Percentiles rank a stretch among this genome's conserved stretches.
Evolutionary conservation across 768 basidiomycete genomes (phyloP).

Genomic region (Naematelia aurantialba): DNA sequence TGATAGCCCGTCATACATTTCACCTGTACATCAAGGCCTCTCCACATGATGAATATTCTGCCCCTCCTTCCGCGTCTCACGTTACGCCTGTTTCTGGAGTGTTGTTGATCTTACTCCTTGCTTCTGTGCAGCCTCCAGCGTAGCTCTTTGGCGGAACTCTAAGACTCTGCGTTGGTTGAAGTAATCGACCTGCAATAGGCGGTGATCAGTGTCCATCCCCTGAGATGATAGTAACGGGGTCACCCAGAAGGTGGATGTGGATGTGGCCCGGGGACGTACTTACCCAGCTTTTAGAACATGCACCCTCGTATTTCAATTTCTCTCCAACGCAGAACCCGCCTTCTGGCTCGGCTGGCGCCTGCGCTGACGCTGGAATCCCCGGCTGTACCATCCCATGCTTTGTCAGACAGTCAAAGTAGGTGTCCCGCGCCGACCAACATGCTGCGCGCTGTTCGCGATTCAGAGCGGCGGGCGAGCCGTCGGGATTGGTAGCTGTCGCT

Average conservation of each 20-base stretch:
- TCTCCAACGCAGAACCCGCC: conserved; percentile 57
- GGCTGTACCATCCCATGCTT: conserved; percentile 64
- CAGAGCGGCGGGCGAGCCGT: conserved; percentile 35
- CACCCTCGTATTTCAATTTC: conserved; percentile 62
- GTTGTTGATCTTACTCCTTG: conserved; percentile 13
- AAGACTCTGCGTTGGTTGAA: conserved; percentile 87
- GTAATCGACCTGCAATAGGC: conserved; percentile 78
- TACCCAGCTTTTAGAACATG: conserved; percentile 51
- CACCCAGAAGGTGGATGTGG: no score
- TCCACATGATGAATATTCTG: no score
- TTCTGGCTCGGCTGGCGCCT: conserved; percentile 54
- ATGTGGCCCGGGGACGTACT: no score
- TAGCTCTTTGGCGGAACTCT: conserved; percentile 43
- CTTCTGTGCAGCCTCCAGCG: conserved; percentile 41
- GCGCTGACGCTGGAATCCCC: conserved; percentile 49
- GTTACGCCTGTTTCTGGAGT: not conserved
- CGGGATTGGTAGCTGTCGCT: conserved; percentile 18
- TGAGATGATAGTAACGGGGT: no score
- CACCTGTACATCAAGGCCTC: no score
- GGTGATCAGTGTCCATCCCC: no score
- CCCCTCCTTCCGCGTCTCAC: not conserved
- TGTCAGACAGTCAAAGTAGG: conserved; percentile 82
- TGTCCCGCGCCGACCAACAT: conserved; percentile 83
- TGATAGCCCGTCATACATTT: conserved; percentile 1
- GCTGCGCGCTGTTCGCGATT: conserved; percentile 66